A percentile compares a stretch with the other conserved stretches of the same genome.
These are phyloP conservation scores for Thermoascus crustaceus DNA, from an alignment of 2,329 filamentous ascomycete genomes.

Conservation along the genomic window DNA sequence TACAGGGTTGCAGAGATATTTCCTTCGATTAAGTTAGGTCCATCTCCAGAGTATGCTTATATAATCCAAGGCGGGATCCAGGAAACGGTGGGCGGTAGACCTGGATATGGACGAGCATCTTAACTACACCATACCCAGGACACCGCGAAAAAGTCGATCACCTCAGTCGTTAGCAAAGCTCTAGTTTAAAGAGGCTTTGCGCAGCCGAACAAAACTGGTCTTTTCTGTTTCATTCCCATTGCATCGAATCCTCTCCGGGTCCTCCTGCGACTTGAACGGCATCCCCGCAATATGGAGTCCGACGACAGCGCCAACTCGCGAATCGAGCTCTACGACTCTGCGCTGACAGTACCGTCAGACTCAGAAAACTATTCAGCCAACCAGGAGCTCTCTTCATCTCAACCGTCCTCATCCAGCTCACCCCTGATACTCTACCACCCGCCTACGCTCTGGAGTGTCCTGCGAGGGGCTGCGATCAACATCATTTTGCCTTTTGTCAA, in stretches of 20 bases:
- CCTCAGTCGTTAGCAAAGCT: too few relatives aligned
- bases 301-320: constrained; percentile 21
- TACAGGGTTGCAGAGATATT: too few relatives aligned
- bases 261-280: constrained; percentile 11
- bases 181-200: too few relatives aligned
- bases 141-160: too few relatives aligned
- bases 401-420: constrained; percentile 29
- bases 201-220: background rate
- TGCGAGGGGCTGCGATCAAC: constrained; percentile 90
- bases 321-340: constrained; percentile 35
- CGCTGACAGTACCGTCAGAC: constrained; percentile 39
- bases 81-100: too few relatives aligned
- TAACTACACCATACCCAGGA: too few relatives aligned
- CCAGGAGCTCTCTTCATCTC: constrained; percentile 27
- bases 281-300: constrained; percentile 23
- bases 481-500: constrained; percentile 93
- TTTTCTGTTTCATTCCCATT: background rate
- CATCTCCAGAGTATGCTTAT: too few relatives aligned
- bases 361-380: constrained; percentile 40
- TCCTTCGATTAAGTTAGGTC: too few relatives aligned
- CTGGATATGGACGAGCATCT: too few relatives aligned
- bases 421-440: constrained; percentile 64
- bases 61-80: too few relatives aligned
- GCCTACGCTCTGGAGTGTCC: constrained; percentile 74
- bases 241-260: background rate